A percentile compares a stretch with the other conserved stretches of the same genome.
Conservation (phyloP, 345 rosid species). For the Erucastrum elatum region DNA sequence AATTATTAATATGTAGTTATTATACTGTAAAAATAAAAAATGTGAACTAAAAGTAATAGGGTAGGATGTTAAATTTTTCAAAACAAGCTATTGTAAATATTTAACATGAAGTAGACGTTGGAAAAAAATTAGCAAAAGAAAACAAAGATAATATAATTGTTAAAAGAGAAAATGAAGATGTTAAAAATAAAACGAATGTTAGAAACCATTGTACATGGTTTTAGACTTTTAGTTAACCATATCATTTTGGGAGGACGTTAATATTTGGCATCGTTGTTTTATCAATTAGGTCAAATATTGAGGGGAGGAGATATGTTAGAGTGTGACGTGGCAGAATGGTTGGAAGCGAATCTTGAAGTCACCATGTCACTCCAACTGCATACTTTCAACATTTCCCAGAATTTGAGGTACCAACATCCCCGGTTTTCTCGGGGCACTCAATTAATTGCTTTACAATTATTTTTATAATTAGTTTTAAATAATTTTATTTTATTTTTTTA, state of each 20-base stretch:
- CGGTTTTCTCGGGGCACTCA: conserved; percentile 43
- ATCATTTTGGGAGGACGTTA: not conserved
- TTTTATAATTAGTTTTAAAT: not conserved
- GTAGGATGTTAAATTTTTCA: no score
- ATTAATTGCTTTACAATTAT: not conserved
- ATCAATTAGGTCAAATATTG: conserved; percentile 1
- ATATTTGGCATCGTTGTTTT: not conserved
- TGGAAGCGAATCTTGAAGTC: conserved; percentile 40
- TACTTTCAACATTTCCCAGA: conserved; percentile 49
- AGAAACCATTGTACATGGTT: no score
- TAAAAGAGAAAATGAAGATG: no score
- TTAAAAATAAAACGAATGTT: no score
- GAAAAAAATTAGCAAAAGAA: no score
- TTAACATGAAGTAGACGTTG: no score
- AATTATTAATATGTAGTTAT: no score
- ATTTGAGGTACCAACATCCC: conserved; percentile 42
- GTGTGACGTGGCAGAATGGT: conserved; percentile 23
- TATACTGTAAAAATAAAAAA: no score
- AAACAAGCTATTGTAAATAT: no score
- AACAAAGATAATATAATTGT: no score
- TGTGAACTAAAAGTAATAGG: no score
- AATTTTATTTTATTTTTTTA: no score
- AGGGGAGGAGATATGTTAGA: not conserved
- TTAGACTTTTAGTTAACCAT: not conserved
- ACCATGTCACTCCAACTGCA: conserved; percentile 34